Conservation (phyloP, 2,329 filamentous ascomycete species). For the Leptographium radiaticola region DNA sequence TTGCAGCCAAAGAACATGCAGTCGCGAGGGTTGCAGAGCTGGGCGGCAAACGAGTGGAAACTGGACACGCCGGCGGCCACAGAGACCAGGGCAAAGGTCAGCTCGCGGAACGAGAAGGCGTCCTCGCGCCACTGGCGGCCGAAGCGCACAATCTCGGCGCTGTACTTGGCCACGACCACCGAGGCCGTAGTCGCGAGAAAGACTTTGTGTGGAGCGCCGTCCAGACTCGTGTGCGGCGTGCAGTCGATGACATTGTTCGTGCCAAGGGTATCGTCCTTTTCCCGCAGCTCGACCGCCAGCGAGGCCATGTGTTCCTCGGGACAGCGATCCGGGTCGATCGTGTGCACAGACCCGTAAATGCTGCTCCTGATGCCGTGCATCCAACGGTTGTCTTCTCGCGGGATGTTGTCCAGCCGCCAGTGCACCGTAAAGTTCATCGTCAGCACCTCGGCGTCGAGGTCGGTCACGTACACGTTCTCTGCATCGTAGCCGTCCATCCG, state of each 20-base stretch:
- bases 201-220: background rate
- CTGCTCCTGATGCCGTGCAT: background rate
- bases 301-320: slow-evolving; percentile 2
- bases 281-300: background rate
- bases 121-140: slow-evolving; percentile 1
- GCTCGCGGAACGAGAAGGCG: slow-evolving; percentile 1
- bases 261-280: background rate
- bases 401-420: slow-evolving; percentile 3
- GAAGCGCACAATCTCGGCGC: background rate
- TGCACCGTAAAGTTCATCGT: slow-evolving; percentile 4
- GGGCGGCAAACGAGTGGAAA: background rate
- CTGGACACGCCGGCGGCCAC: background rate
- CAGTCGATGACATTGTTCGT: background rate
- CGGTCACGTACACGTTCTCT: background rate
- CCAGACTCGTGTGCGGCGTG: background rate
- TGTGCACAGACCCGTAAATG: background rate
- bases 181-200: background rate
- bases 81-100: slow-evolving; percentile 2
- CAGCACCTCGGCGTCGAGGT: slow-evolving; percentile 4
- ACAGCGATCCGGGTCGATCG: background rate
- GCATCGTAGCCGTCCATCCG: background rate
- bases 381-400: background rate
- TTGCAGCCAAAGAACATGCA: background rate
- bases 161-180: background rate
- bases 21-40: background rate